Conservation (phyloP, 2,329 filamentous ascomycete species). For the Colletotrichum viniferum region DNA sequence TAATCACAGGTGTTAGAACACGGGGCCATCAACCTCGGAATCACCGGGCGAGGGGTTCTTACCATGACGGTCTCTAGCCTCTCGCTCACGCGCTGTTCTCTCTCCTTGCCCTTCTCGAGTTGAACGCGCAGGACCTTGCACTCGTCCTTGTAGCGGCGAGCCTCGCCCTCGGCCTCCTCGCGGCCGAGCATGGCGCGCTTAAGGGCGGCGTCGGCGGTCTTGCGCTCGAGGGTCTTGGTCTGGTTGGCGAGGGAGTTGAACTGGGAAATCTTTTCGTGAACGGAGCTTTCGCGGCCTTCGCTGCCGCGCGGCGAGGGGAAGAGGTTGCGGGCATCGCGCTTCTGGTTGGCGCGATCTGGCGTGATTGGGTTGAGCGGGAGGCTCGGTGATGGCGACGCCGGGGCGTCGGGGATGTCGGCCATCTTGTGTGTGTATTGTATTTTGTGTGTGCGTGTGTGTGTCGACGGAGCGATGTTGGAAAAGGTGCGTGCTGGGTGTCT, state of each 20-base stretch:
- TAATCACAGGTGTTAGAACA: constrained; percentile 35
- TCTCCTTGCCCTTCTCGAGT: constrained; percentile 67
- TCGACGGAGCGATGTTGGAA: not conserved
- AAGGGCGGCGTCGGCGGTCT: constrained; percentile 67
- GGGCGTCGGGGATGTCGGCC: constrained; percentile 46
- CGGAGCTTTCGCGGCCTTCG: constrained; percentile 57
- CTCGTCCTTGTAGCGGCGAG: constrained; percentile 68
- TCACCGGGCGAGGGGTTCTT: not conserved
- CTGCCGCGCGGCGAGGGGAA: constrained; percentile 40
- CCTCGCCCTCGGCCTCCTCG: constrained; percentile 75
- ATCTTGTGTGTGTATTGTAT: constrained; percentile 30
- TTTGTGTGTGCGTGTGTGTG: not conserved
- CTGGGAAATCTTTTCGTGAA: constrained; percentile 72
- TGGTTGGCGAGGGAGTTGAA: constrained; percentile 71
- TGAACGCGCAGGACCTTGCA: constrained; percentile 57
- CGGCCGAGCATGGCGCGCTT: constrained; percentile 70
- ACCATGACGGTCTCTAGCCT: constrained; percentile 74
- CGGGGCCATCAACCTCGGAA: not conserved
- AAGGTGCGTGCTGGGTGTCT: not conserved
- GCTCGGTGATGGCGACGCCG: constrained; percentile 52
- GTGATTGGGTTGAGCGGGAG: constrained; percentile 65
- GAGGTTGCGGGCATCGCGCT: constrained; percentile 40
- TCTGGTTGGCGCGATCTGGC: constrained; percentile 67
- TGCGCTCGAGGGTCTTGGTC: constrained; percentile 66
- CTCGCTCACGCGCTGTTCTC: constrained; percentile 70